A percentile compares a stretch with the other conserved stretches of the same genome.
These are phyloP conservation scores for Paramyrothecium roridum DNA, from an alignment of 2,329 filamentous ascomycete species.

Conservation along the genomic window DNA sequence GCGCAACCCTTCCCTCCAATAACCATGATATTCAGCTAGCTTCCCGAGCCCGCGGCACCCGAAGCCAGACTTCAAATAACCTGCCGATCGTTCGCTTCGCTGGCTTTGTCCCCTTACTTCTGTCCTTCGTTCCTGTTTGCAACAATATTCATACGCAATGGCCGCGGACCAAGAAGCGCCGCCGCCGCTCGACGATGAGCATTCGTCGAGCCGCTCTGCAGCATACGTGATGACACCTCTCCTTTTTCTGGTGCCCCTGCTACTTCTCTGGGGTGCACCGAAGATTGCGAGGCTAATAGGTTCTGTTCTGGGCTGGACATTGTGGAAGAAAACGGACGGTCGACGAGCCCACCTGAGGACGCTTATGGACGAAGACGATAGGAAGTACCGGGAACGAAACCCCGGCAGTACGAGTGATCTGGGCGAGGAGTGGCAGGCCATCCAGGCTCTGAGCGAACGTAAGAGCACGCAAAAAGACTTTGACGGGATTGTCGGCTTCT, in stretches of 20 bases:
- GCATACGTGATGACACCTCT: conserved; percentile 1
- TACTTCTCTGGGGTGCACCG: conserved; percentile 20
- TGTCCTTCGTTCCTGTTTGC: not conserved
- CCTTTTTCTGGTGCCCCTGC: conserved; percentile 12
- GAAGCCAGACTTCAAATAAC: not conserved
- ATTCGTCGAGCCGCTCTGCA: not conserved
- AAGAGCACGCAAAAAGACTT: conserved; percentile 56
- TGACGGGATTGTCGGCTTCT: conserved; percentile 89
- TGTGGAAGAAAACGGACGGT: conserved; percentile 61
- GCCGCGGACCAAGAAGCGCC: not conserved
- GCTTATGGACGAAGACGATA: conserved; percentile 44
- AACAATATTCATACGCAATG: not conserved
- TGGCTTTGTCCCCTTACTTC: not conserved
- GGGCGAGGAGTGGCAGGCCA: conserved; percentile 69
- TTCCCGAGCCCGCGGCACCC: not conserved
- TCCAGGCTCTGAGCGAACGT: conserved; percentile 46
- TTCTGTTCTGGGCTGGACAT: conserved; percentile 52
- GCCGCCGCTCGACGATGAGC: not conserved
- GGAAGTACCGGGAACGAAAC: conserved; percentile 29
- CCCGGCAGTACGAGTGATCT: conserved; percentile 27
- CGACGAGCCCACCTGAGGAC: conserved; percentile 56
- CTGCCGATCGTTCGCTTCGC: not conserved
- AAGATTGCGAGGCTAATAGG: conserved; percentile 31
- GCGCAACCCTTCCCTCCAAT: not conserved
- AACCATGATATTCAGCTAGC: not conserved